phyloP scores from a whole-genome alignment of 1,284 basidiomycete genomes.

The Ceratobasidium papillatum region DNA sequence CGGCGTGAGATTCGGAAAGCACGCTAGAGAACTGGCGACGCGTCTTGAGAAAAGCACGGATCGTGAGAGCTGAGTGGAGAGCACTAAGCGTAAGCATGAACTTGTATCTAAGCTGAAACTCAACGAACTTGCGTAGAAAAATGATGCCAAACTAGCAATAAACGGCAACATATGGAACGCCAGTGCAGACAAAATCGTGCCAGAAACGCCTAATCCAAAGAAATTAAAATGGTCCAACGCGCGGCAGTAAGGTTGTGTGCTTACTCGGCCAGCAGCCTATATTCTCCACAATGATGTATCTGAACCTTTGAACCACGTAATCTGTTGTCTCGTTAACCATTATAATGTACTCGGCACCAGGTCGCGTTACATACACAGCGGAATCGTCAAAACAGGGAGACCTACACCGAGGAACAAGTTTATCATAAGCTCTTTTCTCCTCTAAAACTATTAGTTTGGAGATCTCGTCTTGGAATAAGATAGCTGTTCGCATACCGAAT shows the following conservation, averaged over 20 bases:
- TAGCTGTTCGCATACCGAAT: background rate
- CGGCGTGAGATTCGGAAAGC: constrained; percentile 1
- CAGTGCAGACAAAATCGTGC: background rate
- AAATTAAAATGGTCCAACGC: background rate
- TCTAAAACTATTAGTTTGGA: background rate
- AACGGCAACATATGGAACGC: background rate
- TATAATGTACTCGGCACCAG: background rate
- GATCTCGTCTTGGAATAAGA: background rate
- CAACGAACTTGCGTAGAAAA: constrained; percentile 17
- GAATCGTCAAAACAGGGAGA: background rate
- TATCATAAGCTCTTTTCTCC: background rate
- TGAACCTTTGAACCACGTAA: background rate
- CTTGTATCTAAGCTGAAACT: background rate
- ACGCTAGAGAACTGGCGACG: constrained; percentile 35
- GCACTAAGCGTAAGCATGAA: too few relatives aligned
- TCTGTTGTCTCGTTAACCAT: background rate
- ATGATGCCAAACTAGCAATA: background rate
- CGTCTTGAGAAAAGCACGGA: constrained; percentile 31
- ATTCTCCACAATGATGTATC: background rate
- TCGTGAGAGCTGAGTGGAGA: constrained; percentile 14
- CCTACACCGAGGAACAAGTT: background rate
- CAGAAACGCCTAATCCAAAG: background rate
- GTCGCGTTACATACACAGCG: background rate
- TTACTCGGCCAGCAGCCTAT: background rate
- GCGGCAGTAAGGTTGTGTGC: background rate